A percentile compares a stretch with the other conserved stretches of the same genome.
These are phyloP conservation scores for Actinomortierella wolfii DNA, from an alignment of 371 early-diverging fungal genomes.

Conservation along the genomic window DNA sequence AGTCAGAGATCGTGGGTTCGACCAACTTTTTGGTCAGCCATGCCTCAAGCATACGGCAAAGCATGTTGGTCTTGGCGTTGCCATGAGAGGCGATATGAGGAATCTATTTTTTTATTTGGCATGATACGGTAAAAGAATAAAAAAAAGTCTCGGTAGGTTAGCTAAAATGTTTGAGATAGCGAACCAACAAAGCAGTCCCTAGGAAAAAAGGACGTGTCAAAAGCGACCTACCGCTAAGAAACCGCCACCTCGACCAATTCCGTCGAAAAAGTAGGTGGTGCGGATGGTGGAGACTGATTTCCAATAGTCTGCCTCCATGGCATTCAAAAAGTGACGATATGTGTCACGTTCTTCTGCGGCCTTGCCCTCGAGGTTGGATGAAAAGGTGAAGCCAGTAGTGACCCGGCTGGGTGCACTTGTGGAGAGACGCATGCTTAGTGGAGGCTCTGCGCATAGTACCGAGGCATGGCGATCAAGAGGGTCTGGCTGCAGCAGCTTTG, in stretches of 20 bases:
- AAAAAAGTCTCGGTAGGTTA: neutral
- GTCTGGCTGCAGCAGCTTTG: no score
- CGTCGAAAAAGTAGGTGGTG: conserved; percentile 40
- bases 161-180: neutral
- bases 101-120: conserved; percentile 27
- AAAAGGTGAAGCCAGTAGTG: conserved; percentile 16
- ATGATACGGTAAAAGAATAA: neutral
- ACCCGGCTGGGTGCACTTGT: conserved; percentile 3
- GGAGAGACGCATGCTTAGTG: conserved; percentile 7
- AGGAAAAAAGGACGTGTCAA: neutral
- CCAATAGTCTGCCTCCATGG: conserved; percentile 35
- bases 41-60: conserved; percentile 28
- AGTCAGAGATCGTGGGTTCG: conserved; percentile 42
- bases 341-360: conserved; percentile 19
- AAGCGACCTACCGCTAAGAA: conserved; percentile 31
- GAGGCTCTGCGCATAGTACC: conserved; percentile 11
- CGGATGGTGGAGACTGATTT: conserved; percentile 41
- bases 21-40: conserved; percentile 42
- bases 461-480: conserved; percentile 8
- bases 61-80: conserved; percentile 32
- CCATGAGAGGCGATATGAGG: conserved; percentile 44
- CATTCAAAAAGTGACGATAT: conserved; percentile 12
- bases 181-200: no score
- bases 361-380: conserved; percentile 9
- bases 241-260: conserved; percentile 43